These are phyloP conservation scores for Aspergillus funiculosus DNA, from an alignment of 495 filamentous ascomycete genomes.

Conservation along the genomic window DNA sequence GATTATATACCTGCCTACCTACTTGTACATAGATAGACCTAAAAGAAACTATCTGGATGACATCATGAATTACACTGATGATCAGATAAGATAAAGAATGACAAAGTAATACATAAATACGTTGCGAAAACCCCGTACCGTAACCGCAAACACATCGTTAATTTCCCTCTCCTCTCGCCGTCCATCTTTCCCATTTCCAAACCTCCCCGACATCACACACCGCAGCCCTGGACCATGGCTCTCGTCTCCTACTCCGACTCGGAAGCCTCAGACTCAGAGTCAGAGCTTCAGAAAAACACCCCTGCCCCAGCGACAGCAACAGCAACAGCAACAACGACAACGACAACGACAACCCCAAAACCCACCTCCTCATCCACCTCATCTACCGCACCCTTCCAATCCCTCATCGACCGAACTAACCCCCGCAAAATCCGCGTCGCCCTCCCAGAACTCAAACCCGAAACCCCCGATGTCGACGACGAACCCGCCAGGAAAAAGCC, in stretches of 20 bases:
- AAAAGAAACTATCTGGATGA: too few species aligned
- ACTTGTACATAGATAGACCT: too few species aligned
- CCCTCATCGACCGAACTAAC: conserved; percentile 72
- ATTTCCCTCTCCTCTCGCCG: neutral
- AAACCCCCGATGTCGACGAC: conserved; percentile 34
- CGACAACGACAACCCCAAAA: conserved; percentile 53
- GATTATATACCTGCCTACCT: neutral
- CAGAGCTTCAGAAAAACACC: conserved; percentile 22
- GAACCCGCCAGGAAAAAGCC: conserved; percentile 66
- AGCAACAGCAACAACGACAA: conserved; percentile 22
- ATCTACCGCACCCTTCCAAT: conserved; percentile 56
- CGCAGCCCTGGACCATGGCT: conserved; percentile 47
- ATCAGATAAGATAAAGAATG: conserved; percentile 9
- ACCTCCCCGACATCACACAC: neutral
- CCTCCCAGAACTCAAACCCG: conserved; percentile 50
- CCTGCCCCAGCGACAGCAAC: conserved; percentile 17
- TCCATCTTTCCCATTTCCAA: neutral
- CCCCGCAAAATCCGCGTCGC: conserved; percentile 77
- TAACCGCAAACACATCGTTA: neutral
- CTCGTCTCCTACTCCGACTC: conserved; percentile 84
- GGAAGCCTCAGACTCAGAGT: conserved; percentile 64
- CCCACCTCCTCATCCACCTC: conserved; percentile 31
- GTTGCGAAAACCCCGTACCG: too few species aligned
- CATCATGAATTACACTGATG: neutral
- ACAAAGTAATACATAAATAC: neutral